phyloP scores from a whole-genome alignment of 2,329 filamentous ascomycete species.

The Trichoderma sp. region DNA sequence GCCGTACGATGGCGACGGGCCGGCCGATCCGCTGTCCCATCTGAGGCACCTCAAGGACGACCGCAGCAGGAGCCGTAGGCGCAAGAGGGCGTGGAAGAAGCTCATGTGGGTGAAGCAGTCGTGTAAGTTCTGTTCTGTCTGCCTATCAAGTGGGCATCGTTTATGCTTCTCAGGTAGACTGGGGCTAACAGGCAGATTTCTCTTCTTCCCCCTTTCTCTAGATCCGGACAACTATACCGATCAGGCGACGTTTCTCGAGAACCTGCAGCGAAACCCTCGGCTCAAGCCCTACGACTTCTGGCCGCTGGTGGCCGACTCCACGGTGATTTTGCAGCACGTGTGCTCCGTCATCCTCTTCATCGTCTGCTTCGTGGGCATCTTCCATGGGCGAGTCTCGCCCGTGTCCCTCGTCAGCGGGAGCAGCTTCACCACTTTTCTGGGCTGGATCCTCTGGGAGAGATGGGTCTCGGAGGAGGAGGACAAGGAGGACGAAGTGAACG shows the following conservation, averaged over 20 bases:
- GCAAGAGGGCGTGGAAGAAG: constrained; percentile 87
- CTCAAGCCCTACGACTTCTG: constrained; percentile 97
- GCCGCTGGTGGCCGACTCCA: constrained; percentile 92
- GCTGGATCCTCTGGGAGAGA: constrained; percentile 89
- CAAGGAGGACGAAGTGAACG: constrained; percentile 42
- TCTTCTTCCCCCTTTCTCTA: constrained; percentile 36
- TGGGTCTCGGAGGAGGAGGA: constrained; percentile 77
- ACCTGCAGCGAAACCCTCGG: constrained; percentile 90
- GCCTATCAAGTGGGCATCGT: neutral
- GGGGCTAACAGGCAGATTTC: constrained; percentile 18
- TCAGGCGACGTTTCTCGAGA: constrained; percentile 92
- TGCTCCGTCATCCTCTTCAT: constrained; percentile 94
- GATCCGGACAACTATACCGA: constrained; percentile 99
- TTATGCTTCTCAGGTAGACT: neutral
- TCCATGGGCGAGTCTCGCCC: constrained; percentile 82
- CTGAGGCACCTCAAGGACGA: constrained; percentile 52
- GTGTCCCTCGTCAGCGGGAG: constrained; percentile 86
- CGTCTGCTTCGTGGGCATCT: constrained; percentile 90
- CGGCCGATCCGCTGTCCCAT: constrained; percentile 36
- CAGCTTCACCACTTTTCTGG: constrained; percentile 77
- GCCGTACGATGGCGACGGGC: constrained; percentile 42
- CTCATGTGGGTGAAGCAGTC: constrained; percentile 97
- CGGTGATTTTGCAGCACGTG: constrained; percentile 95
- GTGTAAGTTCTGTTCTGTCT: constrained; percentile 55
- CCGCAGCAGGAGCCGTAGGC: constrained; percentile 65